Conservation (phyloP, 148 eudicot genomes). For the Rhododendron ovatum region DNA sequence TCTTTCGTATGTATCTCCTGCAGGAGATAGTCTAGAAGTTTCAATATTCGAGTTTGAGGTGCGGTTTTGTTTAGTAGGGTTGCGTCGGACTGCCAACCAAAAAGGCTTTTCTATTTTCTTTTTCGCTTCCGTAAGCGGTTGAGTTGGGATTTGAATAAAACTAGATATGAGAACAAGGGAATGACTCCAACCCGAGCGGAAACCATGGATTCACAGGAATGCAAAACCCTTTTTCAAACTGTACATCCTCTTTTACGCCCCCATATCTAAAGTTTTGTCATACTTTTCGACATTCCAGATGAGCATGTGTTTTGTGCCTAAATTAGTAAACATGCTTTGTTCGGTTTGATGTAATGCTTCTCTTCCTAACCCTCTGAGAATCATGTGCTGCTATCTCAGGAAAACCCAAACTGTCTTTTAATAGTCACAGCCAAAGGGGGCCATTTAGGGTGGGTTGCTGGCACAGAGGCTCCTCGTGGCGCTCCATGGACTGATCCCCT, state of each 20-base stretch:
- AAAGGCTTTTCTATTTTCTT: background rate
- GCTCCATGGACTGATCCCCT: constrained; percentile 94
- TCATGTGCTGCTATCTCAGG: constrained; percentile 39
- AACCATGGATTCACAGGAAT: background rate
- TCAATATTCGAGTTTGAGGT: background rate
- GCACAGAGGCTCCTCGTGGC: constrained; percentile 67
- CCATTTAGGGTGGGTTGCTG: constrained; percentile 97
- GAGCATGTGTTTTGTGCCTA: background rate
- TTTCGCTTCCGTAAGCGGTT: background rate
- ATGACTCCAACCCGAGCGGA: background rate
- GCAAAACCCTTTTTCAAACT: background rate
- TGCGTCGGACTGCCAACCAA: background rate
- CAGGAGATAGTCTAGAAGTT: background rate
- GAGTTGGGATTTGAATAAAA: background rate
- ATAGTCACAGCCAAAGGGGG: constrained; percentile 94
- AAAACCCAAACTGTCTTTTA: constrained; percentile 69
- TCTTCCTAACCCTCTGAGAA: background rate
- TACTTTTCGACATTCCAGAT: background rate
- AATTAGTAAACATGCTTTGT: background rate
- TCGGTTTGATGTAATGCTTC: background rate
- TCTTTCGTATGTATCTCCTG: background rate
- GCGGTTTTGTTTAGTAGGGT: background rate
- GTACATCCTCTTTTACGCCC: background rate
- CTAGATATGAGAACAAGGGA: background rate
- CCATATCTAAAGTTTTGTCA: background rate